These are phyloP conservation scores for Trichosporon ovoides DNA, from an alignment of 1,284 basidiomycete species.

Conservation along the genomic window DNA sequence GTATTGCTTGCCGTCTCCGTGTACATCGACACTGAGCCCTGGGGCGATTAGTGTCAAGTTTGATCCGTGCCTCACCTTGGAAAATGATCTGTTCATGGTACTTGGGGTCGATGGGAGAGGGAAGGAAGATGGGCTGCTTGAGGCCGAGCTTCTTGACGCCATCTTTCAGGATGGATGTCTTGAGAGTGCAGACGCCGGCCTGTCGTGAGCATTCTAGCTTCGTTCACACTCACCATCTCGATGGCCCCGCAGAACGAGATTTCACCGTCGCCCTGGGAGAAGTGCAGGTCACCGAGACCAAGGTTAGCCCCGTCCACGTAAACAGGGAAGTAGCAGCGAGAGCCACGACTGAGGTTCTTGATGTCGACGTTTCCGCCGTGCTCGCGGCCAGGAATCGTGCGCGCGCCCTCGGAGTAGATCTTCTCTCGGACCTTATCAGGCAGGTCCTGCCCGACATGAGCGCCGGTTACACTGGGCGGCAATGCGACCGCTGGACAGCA, in stretches of 20 bases:
- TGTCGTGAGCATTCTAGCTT: neutral
- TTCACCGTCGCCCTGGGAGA: slow-evolving; percentile 73
- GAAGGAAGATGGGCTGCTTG: slow-evolving; percentile 16
- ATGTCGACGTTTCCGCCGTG: slow-evolving; percentile 78
- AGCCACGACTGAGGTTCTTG: slow-evolving; percentile 19
- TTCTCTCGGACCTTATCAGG: slow-evolving; percentile 53
- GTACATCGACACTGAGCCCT: slow-evolving; percentile 7
- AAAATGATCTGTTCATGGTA: slow-evolving; percentile 18
- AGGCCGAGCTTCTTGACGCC: slow-evolving; percentile 13
- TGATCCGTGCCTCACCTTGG: slow-evolving; percentile 7
- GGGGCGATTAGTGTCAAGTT: neutral
- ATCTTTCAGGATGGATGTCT: slow-evolving; percentile 9
- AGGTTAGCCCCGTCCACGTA: slow-evolving; percentile 68
- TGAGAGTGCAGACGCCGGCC: slow-evolving; percentile 10
- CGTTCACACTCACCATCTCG: slow-evolving; percentile 59
- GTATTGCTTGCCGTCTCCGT: slow-evolving; percentile 17
- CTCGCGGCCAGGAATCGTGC: slow-evolving; percentile 68
- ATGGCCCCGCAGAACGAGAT: slow-evolving; percentile 16
- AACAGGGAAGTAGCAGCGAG: slow-evolving; percentile 53
- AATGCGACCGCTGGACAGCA: slow-evolving; percentile 58
- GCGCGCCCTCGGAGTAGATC: slow-evolving; percentile 63
- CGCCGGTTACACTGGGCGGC: slow-evolving; percentile 58
- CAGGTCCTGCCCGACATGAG: slow-evolving; percentile 62
- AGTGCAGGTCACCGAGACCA: slow-evolving; percentile 70
- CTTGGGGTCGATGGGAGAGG: slow-evolving; percentile 18